Base-by-base conservation (phyloP, 495 filamentous ascomycete genomes). In the Amphirosellinia nigrospora region DNA sequence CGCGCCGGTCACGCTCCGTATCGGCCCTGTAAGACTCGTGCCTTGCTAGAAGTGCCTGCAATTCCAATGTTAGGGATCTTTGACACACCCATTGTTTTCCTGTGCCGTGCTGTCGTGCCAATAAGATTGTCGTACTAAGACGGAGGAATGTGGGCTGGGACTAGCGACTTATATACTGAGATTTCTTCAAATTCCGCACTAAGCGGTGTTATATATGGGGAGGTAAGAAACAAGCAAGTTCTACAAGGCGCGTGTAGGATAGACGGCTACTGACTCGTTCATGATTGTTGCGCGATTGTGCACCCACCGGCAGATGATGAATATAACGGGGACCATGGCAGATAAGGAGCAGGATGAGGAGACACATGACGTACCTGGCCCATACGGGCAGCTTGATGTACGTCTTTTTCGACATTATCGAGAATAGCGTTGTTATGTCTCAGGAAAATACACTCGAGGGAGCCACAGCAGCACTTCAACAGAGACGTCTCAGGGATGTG, bases 1-100 rank as follows among this genome's bases (percentile, higher is more conserved):
- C 88, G 53, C 80, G 79, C 19, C 96, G 90, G 74, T 97, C 93
- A 63, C 89, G 86, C 83, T 97, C 94, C 62, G 93, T 92, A 76
- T 97, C 93, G 23, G 89, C 90, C 85, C 97, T 93, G 79, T 97
- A 97, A 46, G 90, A 88, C 82, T 98, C 95, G 86, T 98, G 94
- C 67, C 94, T 92, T 61, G 91, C 89, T 21, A 99, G 88, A 45
- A 99, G 84, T 41, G 94, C 93, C 95, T 98, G 90, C 64, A 93
- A 81, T 48, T 89, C 79, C 82, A 92, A 92, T 21, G 88, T 93
- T 80, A 93, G 90, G 74, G 67, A 70, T 32, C 71, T 58, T 2
- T 19, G 66, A 72, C 23, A 60, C 68, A 7, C 59, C 58, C 82
- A 86, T 86, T 56, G 73, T 72, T 70, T 60, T n/a, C 56, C 68